These are phyloP conservation scores for Onygena corvina DNA, from an alignment of 2,329 filamentous ascomycete genomes.

Conservation along the genomic window DNA sequence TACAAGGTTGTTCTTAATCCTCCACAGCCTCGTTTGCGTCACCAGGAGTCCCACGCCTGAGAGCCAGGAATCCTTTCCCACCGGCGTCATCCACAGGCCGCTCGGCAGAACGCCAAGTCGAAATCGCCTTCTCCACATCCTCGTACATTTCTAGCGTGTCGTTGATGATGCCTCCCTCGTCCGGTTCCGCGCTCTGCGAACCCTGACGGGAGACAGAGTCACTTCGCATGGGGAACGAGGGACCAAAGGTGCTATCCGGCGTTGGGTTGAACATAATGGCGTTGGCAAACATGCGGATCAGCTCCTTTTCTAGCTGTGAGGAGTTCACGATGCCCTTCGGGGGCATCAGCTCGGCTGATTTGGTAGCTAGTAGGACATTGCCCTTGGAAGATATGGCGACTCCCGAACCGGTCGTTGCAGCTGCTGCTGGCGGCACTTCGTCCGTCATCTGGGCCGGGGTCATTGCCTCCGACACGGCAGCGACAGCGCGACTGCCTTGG, in stretches of 20 bases:
- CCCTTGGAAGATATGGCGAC: conserved; percentile 29
- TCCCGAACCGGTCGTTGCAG: conserved; percentile 19
- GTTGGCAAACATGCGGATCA: conserved; percentile 95
- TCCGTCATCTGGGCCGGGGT: conserved; percentile 49
- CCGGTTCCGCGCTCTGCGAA: conserved; percentile 48
- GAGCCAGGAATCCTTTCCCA: conserved; percentile 26
- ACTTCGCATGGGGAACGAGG: conserved; percentile 43
- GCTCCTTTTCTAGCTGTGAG: conserved; percentile 78
- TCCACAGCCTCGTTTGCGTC: conserved; percentile 9
- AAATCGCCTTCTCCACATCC: conserved; percentile 68
- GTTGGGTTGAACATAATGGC: conserved; percentile 97
- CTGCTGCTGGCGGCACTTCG: conserved; percentile 43
- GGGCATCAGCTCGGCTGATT: conserved; percentile 65
- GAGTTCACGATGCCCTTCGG: conserved; percentile 88
- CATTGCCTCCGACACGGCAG: conserved; percentile 45
- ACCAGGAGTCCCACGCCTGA: conserved; percentile 17
- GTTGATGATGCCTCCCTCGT: conserved; percentile 76
- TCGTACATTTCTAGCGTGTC: conserved; percentile 83
- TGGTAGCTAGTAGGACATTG: conserved; percentile 34
- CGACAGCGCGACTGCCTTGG: conserved; percentile 35
- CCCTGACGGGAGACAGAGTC: conserved; percentile 26
- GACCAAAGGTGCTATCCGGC: conserved; percentile 56
- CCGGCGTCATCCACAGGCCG: conserved; percentile 27
- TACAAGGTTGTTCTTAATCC: conserved; percentile 9
- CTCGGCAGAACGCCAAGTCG: conserved; percentile 64